These are phyloP conservation scores for Geoglossum cookeanum DNA, from an alignment of 2,329 filamentous ascomycete genomes.

Conservation along the genomic window DNA sequence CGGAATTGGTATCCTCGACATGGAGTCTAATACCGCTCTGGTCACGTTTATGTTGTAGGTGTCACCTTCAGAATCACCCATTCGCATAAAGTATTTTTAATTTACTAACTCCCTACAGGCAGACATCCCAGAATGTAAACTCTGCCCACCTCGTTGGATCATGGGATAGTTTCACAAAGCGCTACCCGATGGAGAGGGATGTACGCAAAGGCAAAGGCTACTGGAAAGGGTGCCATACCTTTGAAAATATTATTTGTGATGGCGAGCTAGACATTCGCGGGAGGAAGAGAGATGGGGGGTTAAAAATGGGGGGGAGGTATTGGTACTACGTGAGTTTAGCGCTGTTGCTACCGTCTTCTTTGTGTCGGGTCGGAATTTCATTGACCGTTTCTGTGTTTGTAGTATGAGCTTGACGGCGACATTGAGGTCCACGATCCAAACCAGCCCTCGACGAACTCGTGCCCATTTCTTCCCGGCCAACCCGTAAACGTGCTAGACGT, in stretches of 20 bases:
- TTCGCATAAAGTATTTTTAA: not conserved
- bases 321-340: constrained; percentile 69
- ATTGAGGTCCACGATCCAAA: constrained; percentile 57
- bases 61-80: not conserved
- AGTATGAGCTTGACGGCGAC: constrained; percentile 72
- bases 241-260: constrained; percentile 70
- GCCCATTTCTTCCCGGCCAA: constrained; percentile 77
- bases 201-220: constrained; percentile 50
- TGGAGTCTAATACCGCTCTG: constrained; percentile 32
- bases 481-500: constrained; percentile 69
- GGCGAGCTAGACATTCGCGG: constrained; percentile 36
- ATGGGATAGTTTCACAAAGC: constrained; percentile 79
- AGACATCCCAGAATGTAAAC: constrained; percentile 39
- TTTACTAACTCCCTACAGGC: constrained; percentile 22
- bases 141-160: constrained; percentile 73
- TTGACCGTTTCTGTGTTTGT: constrained; percentile 7
- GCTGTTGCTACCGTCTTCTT: not conserved
- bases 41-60: constrained; percentile 52
- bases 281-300: constrained; percentile 49
- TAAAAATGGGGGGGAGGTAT: constrained; percentile 85
- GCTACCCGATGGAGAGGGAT: constrained; percentile 70
- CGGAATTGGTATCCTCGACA: not conserved
- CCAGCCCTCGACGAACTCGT: constrained; percentile 55
- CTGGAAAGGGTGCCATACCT: constrained; percentile 77
- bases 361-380: not conserved